A percentile compares a stretch with the other conserved stretches of the same genome.
Conservation (phyloP, 2,329 filamentous ascomycete genomes). For the Penicillium sp. region DNA sequence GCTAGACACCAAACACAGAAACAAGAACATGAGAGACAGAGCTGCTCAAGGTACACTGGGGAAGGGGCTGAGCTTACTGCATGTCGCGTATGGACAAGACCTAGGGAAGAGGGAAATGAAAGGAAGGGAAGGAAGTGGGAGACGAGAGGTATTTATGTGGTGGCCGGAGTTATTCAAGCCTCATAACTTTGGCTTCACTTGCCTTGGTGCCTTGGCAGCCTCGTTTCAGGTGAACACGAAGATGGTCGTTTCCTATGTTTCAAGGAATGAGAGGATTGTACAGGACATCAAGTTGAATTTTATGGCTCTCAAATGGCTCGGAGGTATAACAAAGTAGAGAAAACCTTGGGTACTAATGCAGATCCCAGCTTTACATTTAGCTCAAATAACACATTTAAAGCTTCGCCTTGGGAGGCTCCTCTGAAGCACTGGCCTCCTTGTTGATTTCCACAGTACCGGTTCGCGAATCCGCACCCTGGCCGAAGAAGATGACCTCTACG, state of each 20-base stretch:
- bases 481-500: constrained; percentile 98
- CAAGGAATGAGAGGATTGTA: neutral
- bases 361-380: no score
- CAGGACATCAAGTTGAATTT: neutral
- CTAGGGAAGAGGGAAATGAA: no score
- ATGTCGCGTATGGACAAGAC: no score
- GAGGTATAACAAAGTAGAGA: neutral
- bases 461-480: constrained; percentile 71
- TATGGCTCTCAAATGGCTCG: neutral
- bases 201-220: neutral
- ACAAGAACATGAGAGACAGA: no score
- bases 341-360: neutral
- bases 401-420: constrained; percentile 49
- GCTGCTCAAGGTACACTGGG: no score
- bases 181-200: neutral
- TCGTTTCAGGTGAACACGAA: neutral
- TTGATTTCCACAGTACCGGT: constrained; percentile 75
- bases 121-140: no score
- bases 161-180: neutral
- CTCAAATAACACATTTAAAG: constrained; percentile 30
- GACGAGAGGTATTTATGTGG: no score
- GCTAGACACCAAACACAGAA: neutral
- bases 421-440: constrained; percentile 73
- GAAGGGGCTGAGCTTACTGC: no score
- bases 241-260: neutral